Conservation (phyloP, 768 basidiomycete genomes). For the Tulasnella sp. region DNA sequence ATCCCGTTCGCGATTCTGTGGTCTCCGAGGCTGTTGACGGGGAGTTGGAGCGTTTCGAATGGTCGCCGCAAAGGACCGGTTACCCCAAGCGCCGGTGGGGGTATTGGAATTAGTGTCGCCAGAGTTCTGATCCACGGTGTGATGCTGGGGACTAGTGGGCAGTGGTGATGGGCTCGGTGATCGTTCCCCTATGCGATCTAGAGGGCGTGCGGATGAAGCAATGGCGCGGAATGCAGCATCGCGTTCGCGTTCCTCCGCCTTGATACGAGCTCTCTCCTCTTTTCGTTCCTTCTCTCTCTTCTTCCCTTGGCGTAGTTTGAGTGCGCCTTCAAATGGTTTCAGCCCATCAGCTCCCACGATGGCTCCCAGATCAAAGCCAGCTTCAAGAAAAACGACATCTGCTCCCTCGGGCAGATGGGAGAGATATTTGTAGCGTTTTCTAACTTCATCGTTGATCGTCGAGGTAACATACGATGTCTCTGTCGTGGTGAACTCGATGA, state of each 20-base stretch:
- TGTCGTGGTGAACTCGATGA: slow-evolving; percentile 69
- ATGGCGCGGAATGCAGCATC: slow-evolving; percentile 29
- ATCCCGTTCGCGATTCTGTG: background rate
- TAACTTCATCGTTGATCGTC: slow-evolving; percentile 82
- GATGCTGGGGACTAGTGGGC: no score
- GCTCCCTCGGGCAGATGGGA: slow-evolving; percentile 82
- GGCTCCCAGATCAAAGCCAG: slow-evolving; percentile 46
- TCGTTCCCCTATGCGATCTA: background rate
- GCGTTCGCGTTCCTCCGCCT: slow-evolving; percentile 63
- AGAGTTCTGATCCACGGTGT: slow-evolving; percentile 18
- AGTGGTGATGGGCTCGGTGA: background rate
- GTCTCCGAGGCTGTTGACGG: background rate
- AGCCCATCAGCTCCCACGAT: slow-evolving; percentile 69
- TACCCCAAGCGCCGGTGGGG: slow-evolving; percentile 55
- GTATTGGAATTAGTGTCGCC: background rate
- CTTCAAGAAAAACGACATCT: slow-evolving; percentile 89
- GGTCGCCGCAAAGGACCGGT: slow-evolving; percentile 70
- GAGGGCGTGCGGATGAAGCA: background rate
- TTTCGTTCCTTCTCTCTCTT: slow-evolving; percentile 72
- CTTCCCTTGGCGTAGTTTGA: slow-evolving; percentile 59
- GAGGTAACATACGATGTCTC: slow-evolving; percentile 45
- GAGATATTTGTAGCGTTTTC: slow-evolving; percentile 92
- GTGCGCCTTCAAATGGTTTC: slow-evolving; percentile 68
- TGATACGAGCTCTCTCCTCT: slow-evolving; percentile 71
- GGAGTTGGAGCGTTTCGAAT: slow-evolving; percentile 37